Base-by-base conservation (phyloP, 2,329 filamentous ascomycete genomes). In the Didymella arachidicola region DNA sequence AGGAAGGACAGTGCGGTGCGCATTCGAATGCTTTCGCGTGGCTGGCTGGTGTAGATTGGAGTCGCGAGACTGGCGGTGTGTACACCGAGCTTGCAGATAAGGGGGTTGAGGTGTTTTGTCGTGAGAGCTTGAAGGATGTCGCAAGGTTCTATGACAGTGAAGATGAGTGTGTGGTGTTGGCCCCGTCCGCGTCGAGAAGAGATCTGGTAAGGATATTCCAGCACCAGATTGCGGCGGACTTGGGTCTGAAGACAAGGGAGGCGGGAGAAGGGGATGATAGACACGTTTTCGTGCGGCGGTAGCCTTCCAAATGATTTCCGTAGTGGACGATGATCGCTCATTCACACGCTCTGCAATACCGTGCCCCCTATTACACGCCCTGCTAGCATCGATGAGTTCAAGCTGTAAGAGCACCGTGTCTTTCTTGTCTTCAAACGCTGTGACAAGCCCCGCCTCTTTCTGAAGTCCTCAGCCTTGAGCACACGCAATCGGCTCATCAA, bases 151-250 rank as follows among this genome's bases (percentile, higher is more conserved):
- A 6, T 5, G 38, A 14, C 8, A 22, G 22, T 4, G 7, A 43
- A n/a, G 16, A 11, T n/a, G 42, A 34, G 36, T 19, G 36, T 7
- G 36, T 19, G 19, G 19, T 48, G 36, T 36, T 29, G 19, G 25
- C 36, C 22, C 7, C 36, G 6, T 30, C 36, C 22, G 7, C 36
- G 6, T 18, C 29, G 25, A 19, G 27, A 3, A 2, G 2, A 1
- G 45, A 19, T 7, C 29, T 30, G 43, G 36, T 43, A 42, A 52
- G 54, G 36, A 36, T 27, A 2, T 47, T 57, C 11, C 54, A 57
- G n/a, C 36, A 47, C n/a, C 19, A 12, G 2, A 22, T 57, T n/a
- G 48, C 54, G 12, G 43, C 27, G n/a, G 48, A 48, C 12, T 3
- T 52, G 29, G 42, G 54, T 8, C 29, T 57, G 22, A 36, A 47